Evolutionary conservation across 805 yeast species (phyloP), one percentile per base, ranked within the genome.

Genomic region (Cyberlindnera euphorbiae): DNA sequence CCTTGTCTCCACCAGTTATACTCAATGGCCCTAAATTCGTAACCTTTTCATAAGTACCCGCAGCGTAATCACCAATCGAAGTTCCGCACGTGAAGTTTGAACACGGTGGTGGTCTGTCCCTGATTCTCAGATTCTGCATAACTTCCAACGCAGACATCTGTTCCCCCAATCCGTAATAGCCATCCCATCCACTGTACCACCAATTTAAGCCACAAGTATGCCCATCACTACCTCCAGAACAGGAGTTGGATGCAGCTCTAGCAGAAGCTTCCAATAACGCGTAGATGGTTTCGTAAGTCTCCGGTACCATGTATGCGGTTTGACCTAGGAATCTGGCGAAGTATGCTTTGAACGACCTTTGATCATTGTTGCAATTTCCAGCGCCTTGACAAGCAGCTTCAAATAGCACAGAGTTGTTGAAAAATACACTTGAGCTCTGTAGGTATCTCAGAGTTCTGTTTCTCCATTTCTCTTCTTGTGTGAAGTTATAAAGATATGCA

Each of bases 271-370:
- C 56, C 15, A 73, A 41, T 47, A 60, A 58, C 8, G 41, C 47
- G 42, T 61, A 59, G 30, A 64, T 57, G 8, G 47, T 39, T 17
- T 46, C 45, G 43, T 62, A 49, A 2, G 66, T 50, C 45, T 63
- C 64, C 5, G 95, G 95, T 1, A 75, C 81, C 58, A 90, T 60
- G 32, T 75, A 69, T 0, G 90, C 78, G 1, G 95, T 81, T 36
- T 75, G 62, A 2, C 88, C 93, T 56, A 89, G 59, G 56, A 79
- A 79, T 38, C 96, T 67, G 2, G 87, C 56, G 49, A 85, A 71
- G 49, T 81, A 83, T 1, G 95, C 95, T 65, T 84, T 86, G 71
- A 90, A 89, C n/a, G 93, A 77, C 41, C 95, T 71, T 67, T 89
- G 95, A 66, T 89, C 97, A 37, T 75, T 80, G 60, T 85, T 75